These are phyloP conservation scores for Calonectria henricotiae DNA, from an alignment of 2,329 filamentous ascomycete genomes.

Conservation along the genomic window DNA sequence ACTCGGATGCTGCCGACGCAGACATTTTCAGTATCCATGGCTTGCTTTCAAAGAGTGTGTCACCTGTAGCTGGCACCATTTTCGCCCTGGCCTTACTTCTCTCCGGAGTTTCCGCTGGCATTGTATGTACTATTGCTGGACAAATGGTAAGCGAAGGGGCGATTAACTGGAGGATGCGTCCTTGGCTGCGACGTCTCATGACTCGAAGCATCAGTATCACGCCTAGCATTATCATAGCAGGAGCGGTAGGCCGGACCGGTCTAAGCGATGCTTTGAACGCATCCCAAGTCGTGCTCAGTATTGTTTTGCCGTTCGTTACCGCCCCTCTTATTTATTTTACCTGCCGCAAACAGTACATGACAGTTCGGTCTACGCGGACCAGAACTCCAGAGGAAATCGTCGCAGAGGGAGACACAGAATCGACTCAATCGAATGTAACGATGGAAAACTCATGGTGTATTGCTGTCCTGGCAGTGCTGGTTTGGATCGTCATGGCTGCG, in stretches of 20 bases:
- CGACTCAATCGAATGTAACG: slow-evolving; percentile 58
- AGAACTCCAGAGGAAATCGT: slow-evolving; percentile 53
- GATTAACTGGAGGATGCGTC: slow-evolving; percentile 80
- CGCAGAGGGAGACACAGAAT: neutral
- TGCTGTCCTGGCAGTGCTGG: slow-evolving; percentile 68
- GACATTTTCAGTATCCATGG: slow-evolving; percentile 89
- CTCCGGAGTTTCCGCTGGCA: slow-evolving; percentile 85
- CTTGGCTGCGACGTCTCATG: slow-evolving; percentile 85
- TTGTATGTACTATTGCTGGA: slow-evolving; percentile 90
- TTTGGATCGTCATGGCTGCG: slow-evolving; percentile 83
- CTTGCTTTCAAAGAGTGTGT: slow-evolving; percentile 79
- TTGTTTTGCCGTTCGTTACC: slow-evolving; percentile 86
- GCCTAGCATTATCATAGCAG: slow-evolving; percentile 88
- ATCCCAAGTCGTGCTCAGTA: slow-evolving; percentile 83
- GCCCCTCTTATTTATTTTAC: slow-evolving; percentile 91
- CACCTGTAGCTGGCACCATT: slow-evolving; percentile 84
- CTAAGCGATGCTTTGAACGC: slow-evolving; percentile 82
- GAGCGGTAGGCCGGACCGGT: slow-evolving; percentile 80
- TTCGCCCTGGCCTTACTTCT: slow-evolving; percentile 87
- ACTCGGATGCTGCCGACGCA: slow-evolving; percentile 74
- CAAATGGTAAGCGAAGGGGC: slow-evolving; percentile 93
- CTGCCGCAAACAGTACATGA: slow-evolving; percentile 85
- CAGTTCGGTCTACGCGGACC: slow-evolving; percentile 68
- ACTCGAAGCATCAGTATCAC: slow-evolving; percentile 87
- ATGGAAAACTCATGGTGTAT: slow-evolving; percentile 84